Base-by-base conservation (phyloP, 2,329 filamentous ascomycete genomes). In the Curvularia eragrostidis region DNA sequence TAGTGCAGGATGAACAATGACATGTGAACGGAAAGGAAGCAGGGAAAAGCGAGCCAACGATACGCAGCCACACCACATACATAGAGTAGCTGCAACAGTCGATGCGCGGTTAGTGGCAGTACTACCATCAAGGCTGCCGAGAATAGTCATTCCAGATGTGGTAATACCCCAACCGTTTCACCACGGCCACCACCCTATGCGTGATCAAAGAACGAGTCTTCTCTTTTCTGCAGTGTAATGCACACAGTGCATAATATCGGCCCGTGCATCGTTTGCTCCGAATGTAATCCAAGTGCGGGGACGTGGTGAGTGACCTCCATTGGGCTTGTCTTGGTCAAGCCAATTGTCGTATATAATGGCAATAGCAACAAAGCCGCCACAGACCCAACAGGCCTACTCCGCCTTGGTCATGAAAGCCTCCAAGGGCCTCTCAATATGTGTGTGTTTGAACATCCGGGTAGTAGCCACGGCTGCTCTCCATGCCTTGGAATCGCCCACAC, bases 381-480 rank as follows among this genome's bases (percentile, higher is more conserved):
- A 36, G 34, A 50, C 47, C 48, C 56, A 18, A 42, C 12, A 52
- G 47, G 23, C 42, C 18, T 47, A 9, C 19, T 32, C 5, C 28
- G 18, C 5, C 13, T 34, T 9, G 7, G 30, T 21, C 18, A 24
- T 24, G 39, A 15, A 10, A 24, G 21, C 39, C 19, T 24, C 21
- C 12, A 23, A n/a, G 5, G 12, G 21, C 9, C n/a, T 41, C 39
- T 76, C 67, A 79, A 58, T 76, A 80, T 46, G 77, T 69, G 52
- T 76, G 75, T 24, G 78, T 68, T 44, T 76, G 74, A 23, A 82
- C 68, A 48, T 81, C 78, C 13, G 79, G 79, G 56, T 79, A 82
- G 61, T 78, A 81, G 26, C 80, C 80, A 21, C 79, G 78, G 61
- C 79, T 81, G 13, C 74, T 76, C 44, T 80, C 79, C 62, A 81